Evolutionary conservation across 495 filamentous ascomycete species (phyloP), one percentile per base, ranked within the genome.

Genomic region (Penicillium herquei): DNA sequence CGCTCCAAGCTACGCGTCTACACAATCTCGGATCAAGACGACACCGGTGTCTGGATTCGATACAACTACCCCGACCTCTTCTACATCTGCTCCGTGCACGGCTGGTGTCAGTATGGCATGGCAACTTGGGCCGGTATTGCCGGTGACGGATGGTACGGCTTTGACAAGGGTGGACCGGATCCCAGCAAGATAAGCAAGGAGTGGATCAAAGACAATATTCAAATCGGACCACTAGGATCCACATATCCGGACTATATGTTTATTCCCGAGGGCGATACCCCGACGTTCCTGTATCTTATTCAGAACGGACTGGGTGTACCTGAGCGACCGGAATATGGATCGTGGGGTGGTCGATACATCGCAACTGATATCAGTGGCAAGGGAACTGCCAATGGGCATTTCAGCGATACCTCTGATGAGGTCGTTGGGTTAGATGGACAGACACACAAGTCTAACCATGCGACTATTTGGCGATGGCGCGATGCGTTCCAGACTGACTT

Each of bases 391-490:
- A 70, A 63, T 32, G 55, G 52, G 3, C 70, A 78, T 55, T 80
- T 71, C 58, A 63, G 64, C 32, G 76, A 80, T 61, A 63, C 70
- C 0, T 66, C 64, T 10, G 78, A 81, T 57, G 41, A 58, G 4
- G 74, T 76, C 1, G 43, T 69, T 11, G 77, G 77, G 8, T 51
- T 48, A 39, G 69, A 79, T 56, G 71, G 70, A 6, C 57, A 59
- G 35, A 65, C 40, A 10, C 63, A 73, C 52, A 69, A 55, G 7
- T 69, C 67, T 14, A 81, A 76, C 55, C 73, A 76, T 17, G 77
- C 78, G 0, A 78, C 77, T 2, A 75, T 79, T 49, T 81, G 77
- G 77, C 64, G 78, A 13, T 81, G 76, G 78, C 51, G 76, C 12
- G 65, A 71, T 51, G 75, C 74, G 0, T 78, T 71, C 52, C 75